Evolutionary conservation across 305 asterid genomes (phyloP).

Genomic region (Rubia occidens): DNA sequence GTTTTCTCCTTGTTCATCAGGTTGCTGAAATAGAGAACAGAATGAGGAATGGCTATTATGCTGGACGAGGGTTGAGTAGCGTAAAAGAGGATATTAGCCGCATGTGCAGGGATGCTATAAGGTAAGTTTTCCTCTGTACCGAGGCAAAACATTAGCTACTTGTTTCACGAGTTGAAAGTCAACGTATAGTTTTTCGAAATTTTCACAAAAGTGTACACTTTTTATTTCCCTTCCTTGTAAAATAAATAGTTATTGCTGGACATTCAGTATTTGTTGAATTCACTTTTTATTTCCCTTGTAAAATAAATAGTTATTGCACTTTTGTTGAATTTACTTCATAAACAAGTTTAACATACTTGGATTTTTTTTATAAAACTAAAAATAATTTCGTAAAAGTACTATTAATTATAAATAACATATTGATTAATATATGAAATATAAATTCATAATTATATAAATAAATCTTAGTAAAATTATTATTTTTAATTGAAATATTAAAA

Average conservation of each 20-base stretch:
- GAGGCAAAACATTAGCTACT: not conserved
- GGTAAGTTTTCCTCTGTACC: slow-evolving; percentile 39
- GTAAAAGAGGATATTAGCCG: slow-evolving; percentile 83
- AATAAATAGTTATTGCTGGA: not conserved
- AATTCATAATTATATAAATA: too few relatives aligned
- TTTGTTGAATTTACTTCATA: not conserved
- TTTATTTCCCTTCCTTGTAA: not conserved
- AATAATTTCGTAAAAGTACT: too few relatives aligned
- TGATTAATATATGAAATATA: too few relatives aligned
- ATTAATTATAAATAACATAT: too few relatives aligned
- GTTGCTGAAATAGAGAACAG: slow-evolving; percentile 72
- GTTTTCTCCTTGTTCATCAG: slow-evolving; percentile 39
- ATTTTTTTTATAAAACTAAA: too few relatives aligned
- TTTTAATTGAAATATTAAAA: too few relatives aligned
- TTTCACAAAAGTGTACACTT: not conserved
- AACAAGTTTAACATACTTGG: too few relatives aligned
- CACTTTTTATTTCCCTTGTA: not conserved
- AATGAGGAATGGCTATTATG: slow-evolving; percentile 79
- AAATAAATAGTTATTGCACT: not conserved
- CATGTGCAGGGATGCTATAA: slow-evolving; percentile 92
- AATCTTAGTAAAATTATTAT: too few relatives aligned
- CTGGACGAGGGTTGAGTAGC: slow-evolving; percentile 70
- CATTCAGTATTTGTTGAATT: not conserved
- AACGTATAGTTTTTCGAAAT: not conserved
- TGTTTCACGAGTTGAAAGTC: not conserved